A percentile compares a stretch with the other conserved stretches of the same genome.
These are phyloP conservation scores for Alternaria brassicicola DNA, from an alignment of 2,329 filamentous ascomycete species.

Conservation along the genomic window DNA sequence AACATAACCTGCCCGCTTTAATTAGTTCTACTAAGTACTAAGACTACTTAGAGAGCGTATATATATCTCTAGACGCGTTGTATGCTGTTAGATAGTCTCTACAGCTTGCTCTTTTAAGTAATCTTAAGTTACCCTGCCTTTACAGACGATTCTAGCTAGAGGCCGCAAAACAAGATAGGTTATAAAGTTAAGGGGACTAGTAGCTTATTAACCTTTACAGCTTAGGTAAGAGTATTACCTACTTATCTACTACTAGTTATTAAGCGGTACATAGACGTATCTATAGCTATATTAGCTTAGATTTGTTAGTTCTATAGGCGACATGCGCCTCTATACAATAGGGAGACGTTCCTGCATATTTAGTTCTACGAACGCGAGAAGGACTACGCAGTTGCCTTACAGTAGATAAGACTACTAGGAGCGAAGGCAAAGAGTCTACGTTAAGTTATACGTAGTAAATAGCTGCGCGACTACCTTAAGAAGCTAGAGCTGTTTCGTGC, in stretches of 20 bases:
- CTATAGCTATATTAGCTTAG: background rate
- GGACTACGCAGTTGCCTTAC: background rate
- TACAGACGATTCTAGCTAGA: conserved; percentile 16
- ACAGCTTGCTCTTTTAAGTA: conserved; percentile 3
- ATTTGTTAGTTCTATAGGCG: conserved; percentile 12
- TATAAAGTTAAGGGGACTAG: conserved; percentile 3
- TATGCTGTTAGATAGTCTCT: conserved; percentile 7
- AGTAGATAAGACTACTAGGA: conserved; percentile 8
- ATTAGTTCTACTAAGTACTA: conserved; percentile 2
- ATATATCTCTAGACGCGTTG: background rate
- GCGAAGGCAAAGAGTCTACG: conserved; percentile 14
- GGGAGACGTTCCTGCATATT: conserved; percentile 21
- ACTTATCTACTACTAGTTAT: background rate
- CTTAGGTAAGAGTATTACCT: conserved; percentile 7
- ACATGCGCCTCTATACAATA: conserved; percentile 6
- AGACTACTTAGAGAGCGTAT: background rate
- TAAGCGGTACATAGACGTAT: conserved; percentile 6
- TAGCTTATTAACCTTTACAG: conserved; percentile 17
- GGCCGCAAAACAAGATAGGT: conserved; percentile 1
- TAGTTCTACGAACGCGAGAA: conserved; percentile 12
- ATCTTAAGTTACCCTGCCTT: conserved; percentile 12
- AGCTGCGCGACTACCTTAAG: conserved; percentile 12
- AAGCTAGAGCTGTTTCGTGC: conserved; percentile 16
- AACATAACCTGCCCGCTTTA: conserved; percentile 17
- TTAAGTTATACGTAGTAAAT: conserved; percentile 13